Conservation (phyloP, 257 asterid genomes). For the Paulownia fortunei region DNA sequence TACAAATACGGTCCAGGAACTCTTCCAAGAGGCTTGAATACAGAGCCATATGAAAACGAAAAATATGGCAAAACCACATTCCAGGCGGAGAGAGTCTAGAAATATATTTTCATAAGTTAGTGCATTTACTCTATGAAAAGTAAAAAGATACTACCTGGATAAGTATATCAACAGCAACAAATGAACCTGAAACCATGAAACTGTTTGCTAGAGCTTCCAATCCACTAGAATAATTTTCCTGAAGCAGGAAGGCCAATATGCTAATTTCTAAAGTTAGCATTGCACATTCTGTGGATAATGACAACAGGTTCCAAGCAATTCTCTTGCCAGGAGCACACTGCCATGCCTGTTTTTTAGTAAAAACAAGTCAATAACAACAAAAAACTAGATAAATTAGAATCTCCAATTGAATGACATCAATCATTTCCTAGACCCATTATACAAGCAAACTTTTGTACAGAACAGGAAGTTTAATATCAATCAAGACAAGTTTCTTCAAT, state of each 20-base stretch:
- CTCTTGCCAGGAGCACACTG: conserved; percentile 60
- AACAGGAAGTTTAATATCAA: not conserved
- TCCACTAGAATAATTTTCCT: conserved; percentile 60
- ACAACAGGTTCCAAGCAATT: conserved; percentile 58
- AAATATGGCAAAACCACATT: not conserved
- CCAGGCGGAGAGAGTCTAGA: not conserved
- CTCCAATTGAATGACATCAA: conserved; percentile 6
- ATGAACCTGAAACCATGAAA: conserved; percentile 55
- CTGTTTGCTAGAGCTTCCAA: conserved; percentile 60
- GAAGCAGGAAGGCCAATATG: conserved; percentile 57
- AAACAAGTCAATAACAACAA: not conserved
- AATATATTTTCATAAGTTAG: not conserved
- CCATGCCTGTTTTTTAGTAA: conserved; percentile 49
- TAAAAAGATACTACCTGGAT: conserved; percentile 51
- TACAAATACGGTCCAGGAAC: not conserved
- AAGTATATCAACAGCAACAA: conserved; percentile 56
- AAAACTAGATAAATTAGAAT: not conserved
- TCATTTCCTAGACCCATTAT: not conserved
- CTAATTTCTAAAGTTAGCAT: conserved; percentile 61
- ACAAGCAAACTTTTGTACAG: not conserved
- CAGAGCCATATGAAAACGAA: not conserved
- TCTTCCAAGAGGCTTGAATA: not conserved
- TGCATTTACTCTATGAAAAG: not conserved
- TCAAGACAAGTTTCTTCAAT: not conserved
- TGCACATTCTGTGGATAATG: conserved; percentile 51